Evolutionary conservation across 2,329 filamentous ascomycete genomes (phyloP).

Genomic region (Ciborinia camelliae): DNA sequence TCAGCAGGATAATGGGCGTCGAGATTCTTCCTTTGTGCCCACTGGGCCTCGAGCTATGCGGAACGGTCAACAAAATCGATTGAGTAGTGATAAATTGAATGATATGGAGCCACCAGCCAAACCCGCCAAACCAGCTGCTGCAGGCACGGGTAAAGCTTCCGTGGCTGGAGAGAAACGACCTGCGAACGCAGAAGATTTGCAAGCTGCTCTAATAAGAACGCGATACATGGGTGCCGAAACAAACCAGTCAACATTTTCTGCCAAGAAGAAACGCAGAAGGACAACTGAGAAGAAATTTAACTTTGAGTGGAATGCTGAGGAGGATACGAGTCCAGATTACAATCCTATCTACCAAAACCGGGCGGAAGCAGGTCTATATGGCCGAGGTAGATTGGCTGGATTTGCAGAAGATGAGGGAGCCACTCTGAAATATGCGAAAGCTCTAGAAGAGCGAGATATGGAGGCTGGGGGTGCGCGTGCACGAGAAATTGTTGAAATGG

Average conservation of each 20-base stretch:
- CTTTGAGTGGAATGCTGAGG: slow-evolving; percentile 94
- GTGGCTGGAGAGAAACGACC: slow-evolving; percentile 40
- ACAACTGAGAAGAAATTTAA: slow-evolving; percentile 98
- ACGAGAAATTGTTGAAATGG: slow-evolving; percentile 78
- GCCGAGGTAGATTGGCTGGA: slow-evolving; percentile 63
- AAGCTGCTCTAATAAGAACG: slow-evolving; percentile 70
- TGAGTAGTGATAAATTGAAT: slow-evolving; percentile 5
- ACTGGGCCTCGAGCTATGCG: slow-evolving; percentile 72
- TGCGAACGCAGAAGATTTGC: slow-evolving; percentile 55
- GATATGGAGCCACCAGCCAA: slow-evolving; percentile 36
- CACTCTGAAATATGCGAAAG: slow-evolving; percentile 58
- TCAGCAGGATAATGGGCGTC: slow-evolving; percentile 29
- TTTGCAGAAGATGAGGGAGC: slow-evolving; percentile 59
- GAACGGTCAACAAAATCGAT: slow-evolving; percentile 27
- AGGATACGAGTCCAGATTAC: slow-evolving; percentile 83
- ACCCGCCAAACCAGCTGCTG: slow-evolving; percentile 21
- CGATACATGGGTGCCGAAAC: slow-evolving; percentile 90
- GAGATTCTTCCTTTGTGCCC: slow-evolving; percentile 47
- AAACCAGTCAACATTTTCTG: slow-evolving; percentile 84
- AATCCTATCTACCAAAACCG: slow-evolving; percentile 75
- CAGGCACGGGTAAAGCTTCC: slow-evolving; percentile 33
- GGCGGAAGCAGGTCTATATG: slow-evolving; percentile 66
- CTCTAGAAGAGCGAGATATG: slow-evolving; percentile 69
- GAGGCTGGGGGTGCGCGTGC: slow-evolving; percentile 76
- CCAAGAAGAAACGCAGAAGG: slow-evolving; percentile 90